phyloP scores from a whole-genome alignment of 768 basidiomycete genomes.

The Boletus tomentosulus region DNA sequence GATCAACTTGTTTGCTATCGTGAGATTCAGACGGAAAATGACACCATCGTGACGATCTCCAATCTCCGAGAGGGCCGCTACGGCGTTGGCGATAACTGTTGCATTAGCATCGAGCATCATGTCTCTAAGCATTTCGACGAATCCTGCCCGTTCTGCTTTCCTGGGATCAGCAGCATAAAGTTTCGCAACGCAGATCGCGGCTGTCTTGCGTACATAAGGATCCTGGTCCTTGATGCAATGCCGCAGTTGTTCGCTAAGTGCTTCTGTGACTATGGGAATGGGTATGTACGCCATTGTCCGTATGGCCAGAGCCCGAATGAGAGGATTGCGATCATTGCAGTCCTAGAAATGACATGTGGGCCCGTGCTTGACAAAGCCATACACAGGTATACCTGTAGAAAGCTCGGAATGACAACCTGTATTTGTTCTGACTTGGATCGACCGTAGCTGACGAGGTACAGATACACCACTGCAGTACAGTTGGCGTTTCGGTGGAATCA shows the following conservation, averaged over 20 bases:
- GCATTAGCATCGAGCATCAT: conserved; percentile 92
- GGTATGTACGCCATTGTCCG: conserved; percentile 99
- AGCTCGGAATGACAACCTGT: conserved; percentile 84
- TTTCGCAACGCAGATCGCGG: conserved; percentile 96
- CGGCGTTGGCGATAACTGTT: conserved; percentile 95
- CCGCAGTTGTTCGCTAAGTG: conserved; percentile 83
- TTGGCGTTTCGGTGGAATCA: conserved; percentile 1
- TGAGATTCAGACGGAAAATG: conserved; percentile 82
- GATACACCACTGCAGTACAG: conserved; percentile 78
- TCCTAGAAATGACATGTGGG: conserved; percentile 52
- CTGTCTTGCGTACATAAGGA: conserved; percentile 98
- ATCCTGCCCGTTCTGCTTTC: conserved; percentile 83
- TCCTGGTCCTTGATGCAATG: conserved; percentile 92
- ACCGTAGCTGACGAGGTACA: conserved; percentile 96
- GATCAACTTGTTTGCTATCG: conserved; percentile 85
- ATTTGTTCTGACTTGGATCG: conserved; percentile 91
- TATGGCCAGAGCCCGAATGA: conserved; percentile 94
- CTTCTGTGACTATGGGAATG: conserved; percentile 80
- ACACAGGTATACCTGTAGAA: conserved; percentile 63
- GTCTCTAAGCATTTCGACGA: conserved; percentile 87
- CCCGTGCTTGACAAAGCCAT: conserved; percentile 3
- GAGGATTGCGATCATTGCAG: conserved; percentile 92
- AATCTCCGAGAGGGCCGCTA: conserved; percentile 95
- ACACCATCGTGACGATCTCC: conserved; percentile 94
- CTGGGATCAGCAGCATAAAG: conserved; percentile 85